Percentiles rank a stretch among this genome's conserved stretches.
phyloP scores from a whole-genome alignment of 441 rosid genomes.

The Populus hybrid region DNA sequence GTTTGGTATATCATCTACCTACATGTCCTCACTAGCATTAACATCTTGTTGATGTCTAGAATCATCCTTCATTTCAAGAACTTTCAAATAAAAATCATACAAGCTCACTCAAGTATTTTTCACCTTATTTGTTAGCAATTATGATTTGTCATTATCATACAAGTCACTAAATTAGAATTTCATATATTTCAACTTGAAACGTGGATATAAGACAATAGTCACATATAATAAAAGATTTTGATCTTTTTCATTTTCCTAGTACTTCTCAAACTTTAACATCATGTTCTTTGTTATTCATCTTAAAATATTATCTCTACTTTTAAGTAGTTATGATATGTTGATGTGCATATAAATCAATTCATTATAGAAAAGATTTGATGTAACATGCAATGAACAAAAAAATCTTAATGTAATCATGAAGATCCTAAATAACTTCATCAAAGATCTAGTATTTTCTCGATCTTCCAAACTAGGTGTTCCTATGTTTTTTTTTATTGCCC shows the following conservation, averaged over 20 bases:
- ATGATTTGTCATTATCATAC: no score
- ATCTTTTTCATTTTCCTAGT: background rate
- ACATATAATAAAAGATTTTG: background rate
- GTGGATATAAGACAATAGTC: background rate
- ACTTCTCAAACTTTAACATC: background rate
- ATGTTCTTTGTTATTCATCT: background rate
- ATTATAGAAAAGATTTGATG: background rate
- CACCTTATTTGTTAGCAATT: background rate
- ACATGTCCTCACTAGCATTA: no score
- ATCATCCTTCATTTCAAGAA: no score
- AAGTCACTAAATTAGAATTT: background rate
- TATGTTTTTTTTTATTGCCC: background rate
- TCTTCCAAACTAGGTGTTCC: background rate
- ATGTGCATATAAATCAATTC: background rate
- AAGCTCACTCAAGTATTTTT: background rate
- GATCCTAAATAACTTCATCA: background rate
- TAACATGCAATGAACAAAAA: background rate
- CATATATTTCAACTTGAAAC: background rate
- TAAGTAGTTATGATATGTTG: no score
- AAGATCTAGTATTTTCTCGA: background rate
- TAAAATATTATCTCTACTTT: background rate
- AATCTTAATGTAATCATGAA: background rate
- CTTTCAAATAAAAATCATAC: background rate
- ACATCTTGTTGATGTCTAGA: no score
- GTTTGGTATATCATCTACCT: no score